Base-by-base conservation (phyloP, 2,329 filamentous ascomycete genomes). In the Venturia carpophila region DNA sequence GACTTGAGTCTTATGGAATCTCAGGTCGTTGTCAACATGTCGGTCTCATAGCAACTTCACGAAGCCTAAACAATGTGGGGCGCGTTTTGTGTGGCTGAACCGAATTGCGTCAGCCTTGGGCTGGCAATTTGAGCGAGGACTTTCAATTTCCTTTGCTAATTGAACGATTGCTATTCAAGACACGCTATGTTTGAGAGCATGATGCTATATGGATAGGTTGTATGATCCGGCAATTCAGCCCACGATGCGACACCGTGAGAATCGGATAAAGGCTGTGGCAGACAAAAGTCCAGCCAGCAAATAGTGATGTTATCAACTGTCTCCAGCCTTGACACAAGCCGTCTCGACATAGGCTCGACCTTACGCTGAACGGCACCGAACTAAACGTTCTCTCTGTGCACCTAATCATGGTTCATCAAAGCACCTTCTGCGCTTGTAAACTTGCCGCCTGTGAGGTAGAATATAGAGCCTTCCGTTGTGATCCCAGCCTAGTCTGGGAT, bases 41-140 rank as follows among this genome's bases (percentile, higher is more conserved):
- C 49, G 2, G 11, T 5, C n/a, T 56, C n/a, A 34, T 34, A 34
- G 17, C 24, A 13, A 56, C 24, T 34, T 56, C 49, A 56, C 49
- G 49, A 34, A 34, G 10, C 49, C 49, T 56, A 56, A 56, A 24
- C 45, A 49, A 49, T 49, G 45, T 49, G 45, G 45, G 45, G 45
- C n/a, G 11, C 2, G 45, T 56, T 56, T 56, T 30, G 24, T 17
- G 27, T 17, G 27, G 49, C 49, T 30, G 13, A 30, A n/a, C 30
- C 24, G 49, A 56, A 34, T 56, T 56, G 49, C 49, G 49, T 56
- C 49, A 56, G 49, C 49, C 49, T 56, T 56, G 45, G 45, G n/a
- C 45, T n/a, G 5, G 1, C 5, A 49, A 49, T 45, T n/a, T 19
- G 7, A n/a, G n/a, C 47, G 7, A 24, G 9, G 9, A 30, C 21